These are phyloP conservation scores for Acanthochlamys bracteata DNA, from an alignment of 106 monocot species.

Conservation along the genomic window DNA sequence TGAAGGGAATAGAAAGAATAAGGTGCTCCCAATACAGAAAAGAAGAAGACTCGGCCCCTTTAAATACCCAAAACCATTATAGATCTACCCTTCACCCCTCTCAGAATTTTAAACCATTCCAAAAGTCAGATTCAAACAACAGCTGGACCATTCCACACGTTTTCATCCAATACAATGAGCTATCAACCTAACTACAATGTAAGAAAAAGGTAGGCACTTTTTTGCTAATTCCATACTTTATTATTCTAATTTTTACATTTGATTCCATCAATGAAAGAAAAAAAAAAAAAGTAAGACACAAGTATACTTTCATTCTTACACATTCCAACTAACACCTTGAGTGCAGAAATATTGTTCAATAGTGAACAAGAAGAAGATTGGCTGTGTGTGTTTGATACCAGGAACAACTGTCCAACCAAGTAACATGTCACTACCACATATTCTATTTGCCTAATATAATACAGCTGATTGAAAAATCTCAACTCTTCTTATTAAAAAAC, in stretches of 20 bases:
- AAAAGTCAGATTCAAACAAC: conserved; percentile 10
- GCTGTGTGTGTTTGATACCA: neutral
- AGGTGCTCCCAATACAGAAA: neutral
- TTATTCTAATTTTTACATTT: neutral
- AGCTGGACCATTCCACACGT: conserved; percentile 11
- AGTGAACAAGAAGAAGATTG: neutral
- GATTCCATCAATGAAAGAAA: neutral
- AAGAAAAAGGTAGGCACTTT: neutral
- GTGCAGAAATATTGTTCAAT: neutral
- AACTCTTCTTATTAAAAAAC: too few relatives aligned
- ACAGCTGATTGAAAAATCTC: too few relatives aligned
- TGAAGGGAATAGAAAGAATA: neutral
- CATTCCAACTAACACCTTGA: neutral
- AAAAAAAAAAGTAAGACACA: neutral
- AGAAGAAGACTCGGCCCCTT: conserved; percentile 2
- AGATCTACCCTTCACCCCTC: conserved; percentile 11
- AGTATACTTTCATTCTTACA: neutral
- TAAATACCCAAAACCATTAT: conserved; percentile 9
- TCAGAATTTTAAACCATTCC: conserved; percentile 9
- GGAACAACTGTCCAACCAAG: neutral
- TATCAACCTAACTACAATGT: neutral
- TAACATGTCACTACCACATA: neutral
- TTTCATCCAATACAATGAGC: conserved; percentile 5
- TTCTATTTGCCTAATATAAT: neutral
- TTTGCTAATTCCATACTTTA: neutral